Percentiles rank a stretch among this genome's conserved stretches.
These are phyloP conservation scores for Candida ponderosae DNA, from an alignment of 805 yeast species.

Conservation along the genomic window DNA sequence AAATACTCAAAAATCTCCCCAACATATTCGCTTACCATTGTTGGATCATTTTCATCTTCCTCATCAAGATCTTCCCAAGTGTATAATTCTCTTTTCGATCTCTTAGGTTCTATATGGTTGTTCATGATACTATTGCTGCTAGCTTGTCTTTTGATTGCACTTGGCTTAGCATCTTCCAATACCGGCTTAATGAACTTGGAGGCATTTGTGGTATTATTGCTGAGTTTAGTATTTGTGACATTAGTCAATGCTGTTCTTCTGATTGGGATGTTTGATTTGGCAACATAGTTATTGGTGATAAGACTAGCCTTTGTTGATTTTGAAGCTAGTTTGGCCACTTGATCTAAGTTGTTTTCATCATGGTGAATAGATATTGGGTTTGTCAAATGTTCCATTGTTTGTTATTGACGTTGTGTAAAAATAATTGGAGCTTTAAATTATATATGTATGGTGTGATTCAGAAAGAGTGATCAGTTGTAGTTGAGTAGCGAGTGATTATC, in stretches of 20 bases:
- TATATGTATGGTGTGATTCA: no score
- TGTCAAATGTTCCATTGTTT: background rate
- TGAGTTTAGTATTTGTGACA: conserved; percentile 23
- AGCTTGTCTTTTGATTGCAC: conserved; percentile 39
- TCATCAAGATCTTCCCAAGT: conserved; percentile 73
- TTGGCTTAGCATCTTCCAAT: conserved; percentile 10
- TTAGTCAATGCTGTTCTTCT: conserved; percentile 20
- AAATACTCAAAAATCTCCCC: conserved; percentile 78
- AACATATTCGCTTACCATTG: conserved; percentile 92
- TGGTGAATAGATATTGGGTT: background rate
- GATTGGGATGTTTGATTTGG: conserved; percentile 18
- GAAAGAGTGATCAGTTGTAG: no score
- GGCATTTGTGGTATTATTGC: background rate
- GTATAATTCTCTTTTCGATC: conserved; percentile 22
- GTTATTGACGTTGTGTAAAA: no score
- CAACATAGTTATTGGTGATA: background rate
- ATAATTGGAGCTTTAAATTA: no score
- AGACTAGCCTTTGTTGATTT: background rate
- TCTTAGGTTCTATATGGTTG: conserved; percentile 8
- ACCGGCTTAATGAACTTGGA: background rate
- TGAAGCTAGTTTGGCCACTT: background rate
- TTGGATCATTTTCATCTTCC: conserved; percentile 72
- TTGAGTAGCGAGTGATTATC: no score
- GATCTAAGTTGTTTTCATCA: conserved; percentile 14
- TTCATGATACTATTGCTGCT: conserved; percentile 11